These are phyloP conservation scores for Xylaria sp. DNA, from an alignment of 495 filamentous ascomycete species.

Conservation along the genomic window DNA sequence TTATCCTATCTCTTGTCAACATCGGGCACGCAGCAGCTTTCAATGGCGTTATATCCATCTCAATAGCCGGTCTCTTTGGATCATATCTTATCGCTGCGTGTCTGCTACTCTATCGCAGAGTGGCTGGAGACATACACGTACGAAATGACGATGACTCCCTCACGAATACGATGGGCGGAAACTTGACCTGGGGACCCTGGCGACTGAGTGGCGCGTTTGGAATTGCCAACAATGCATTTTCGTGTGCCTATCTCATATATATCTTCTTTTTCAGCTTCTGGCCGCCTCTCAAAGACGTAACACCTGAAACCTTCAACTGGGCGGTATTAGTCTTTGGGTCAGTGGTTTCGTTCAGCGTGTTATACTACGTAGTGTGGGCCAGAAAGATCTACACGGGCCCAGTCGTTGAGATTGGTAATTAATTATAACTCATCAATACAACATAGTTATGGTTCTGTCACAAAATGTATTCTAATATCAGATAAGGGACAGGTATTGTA, in stretches of 20 bases:
- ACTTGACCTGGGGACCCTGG: slow-evolving; percentile 51
- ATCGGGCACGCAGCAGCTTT: slow-evolving; percentile 57
- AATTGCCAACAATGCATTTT: slow-evolving; percentile 49
- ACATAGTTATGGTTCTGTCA: not conserved
- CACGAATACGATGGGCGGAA: slow-evolving; percentile 32
- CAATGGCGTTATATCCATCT: slow-evolving; percentile 55
- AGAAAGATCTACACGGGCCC: slow-evolving; percentile 49
- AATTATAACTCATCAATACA: not conserved
- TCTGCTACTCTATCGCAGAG: slow-evolving; percentile 50
- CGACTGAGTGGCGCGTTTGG: slow-evolving; percentile 48
- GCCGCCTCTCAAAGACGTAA: slow-evolving; percentile 43
- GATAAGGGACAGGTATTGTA: not conserved
- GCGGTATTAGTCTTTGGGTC: slow-evolving; percentile 47
- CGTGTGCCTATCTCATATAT: slow-evolving; percentile 45
- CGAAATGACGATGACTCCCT: slow-evolving; percentile 24
- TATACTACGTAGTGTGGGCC: slow-evolving; percentile 48
- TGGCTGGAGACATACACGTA: slow-evolving; percentile 25
- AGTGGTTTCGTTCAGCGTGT: slow-evolving; percentile 41
- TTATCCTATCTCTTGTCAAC: slow-evolving; percentile 56
- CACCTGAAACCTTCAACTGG: slow-evolving; percentile 51
- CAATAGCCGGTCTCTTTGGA: slow-evolving; percentile 49
- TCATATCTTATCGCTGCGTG: slow-evolving; percentile 52
- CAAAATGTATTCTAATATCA: no score
- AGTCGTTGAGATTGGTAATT: slow-evolving; percentile 35
- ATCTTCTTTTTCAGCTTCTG: slow-evolving; percentile 56